Conservation (phyloP, 371 early-diverging fungal species). For the Blyttiomyces sp. region DNA sequence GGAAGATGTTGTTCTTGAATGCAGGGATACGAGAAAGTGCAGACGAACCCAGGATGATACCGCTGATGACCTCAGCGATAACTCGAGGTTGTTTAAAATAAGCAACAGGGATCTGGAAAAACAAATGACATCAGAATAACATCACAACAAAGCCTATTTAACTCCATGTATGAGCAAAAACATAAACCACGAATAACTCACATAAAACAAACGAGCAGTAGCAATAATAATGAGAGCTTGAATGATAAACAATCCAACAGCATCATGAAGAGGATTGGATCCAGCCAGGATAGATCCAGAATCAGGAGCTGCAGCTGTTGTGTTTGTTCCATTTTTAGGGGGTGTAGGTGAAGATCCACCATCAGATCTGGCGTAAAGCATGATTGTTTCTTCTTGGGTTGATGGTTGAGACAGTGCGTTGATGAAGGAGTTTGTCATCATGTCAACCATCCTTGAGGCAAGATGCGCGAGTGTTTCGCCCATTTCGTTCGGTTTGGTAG, state of each 20-base stretch:
- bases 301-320: not conserved
- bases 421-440: too few species aligned
- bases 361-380: too few species aligned
- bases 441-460: too few species aligned
- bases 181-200: not conserved
- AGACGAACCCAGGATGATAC: constrained; percentile 42
- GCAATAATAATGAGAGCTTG: constrained; percentile 34
- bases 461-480: too few species aligned
- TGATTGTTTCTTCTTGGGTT: too few species aligned
- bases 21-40: constrained; percentile 24
- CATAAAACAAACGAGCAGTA: constrained; percentile 16
- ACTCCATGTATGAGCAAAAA: not conserved
- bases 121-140: too few species aligned
- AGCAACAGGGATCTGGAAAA: constrained; percentile 15
- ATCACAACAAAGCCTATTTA: not conserved
- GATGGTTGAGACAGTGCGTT: too few species aligned
- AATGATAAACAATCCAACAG: constrained; percentile 27
- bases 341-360: too few species aligned
- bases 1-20: constrained; percentile 38
- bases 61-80: constrained; percentile 47
- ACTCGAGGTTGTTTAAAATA: constrained; percentile 41
- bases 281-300: constrained; percentile 24
- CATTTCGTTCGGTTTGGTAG: too few species aligned
- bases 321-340: too few species aligned
- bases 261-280: constrained; percentile 26